These are phyloP conservation scores for Mycena vitilis DNA, from an alignment of 768 basidiomycete genomes.

Conservation along the genomic window DNA sequence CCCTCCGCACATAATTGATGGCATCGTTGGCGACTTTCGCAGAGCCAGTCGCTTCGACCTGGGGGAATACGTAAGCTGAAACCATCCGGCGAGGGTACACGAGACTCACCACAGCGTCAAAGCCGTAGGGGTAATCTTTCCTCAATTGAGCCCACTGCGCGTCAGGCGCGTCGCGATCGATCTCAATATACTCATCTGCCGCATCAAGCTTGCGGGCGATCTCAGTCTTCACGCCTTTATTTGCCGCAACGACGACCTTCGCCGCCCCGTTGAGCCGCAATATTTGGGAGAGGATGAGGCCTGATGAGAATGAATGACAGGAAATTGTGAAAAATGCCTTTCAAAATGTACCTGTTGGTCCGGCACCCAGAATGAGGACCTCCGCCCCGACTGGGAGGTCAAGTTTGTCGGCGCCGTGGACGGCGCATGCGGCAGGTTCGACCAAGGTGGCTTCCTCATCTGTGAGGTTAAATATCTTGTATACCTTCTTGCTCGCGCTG, in stretches of 20 bases:
- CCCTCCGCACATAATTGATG: conserved; percentile 80
- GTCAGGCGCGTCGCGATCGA: conserved; percentile 80
- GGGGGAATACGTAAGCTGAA: too few species aligned
- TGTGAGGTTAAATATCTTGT: conserved; percentile 79
- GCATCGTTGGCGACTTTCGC: conserved; percentile 77
- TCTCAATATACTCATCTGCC: conserved; percentile 87
- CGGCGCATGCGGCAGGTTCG: conserved; percentile 83
- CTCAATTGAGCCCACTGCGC: conserved; percentile 86
- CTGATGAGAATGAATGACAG: conserved; percentile 39
- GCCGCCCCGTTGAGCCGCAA: conserved; percentile 88
- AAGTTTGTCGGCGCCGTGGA: conserved; percentile 84
- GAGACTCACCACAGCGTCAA: conserved; percentile 68
- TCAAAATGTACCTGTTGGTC: conserved; percentile 64
- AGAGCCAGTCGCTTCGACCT: conserved; percentile 66
- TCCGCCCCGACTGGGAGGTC: conserved; percentile 75
- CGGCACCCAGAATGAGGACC: conserved; percentile 80
- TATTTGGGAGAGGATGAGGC: conserved; percentile 90
- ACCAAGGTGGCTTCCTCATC: conserved; percentile 83
- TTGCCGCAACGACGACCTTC: conserved; percentile 85
- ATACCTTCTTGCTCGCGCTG: conserved; percentile 74
- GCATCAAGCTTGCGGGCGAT: conserved; percentile 84
- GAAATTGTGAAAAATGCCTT: background rate
- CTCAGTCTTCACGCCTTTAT: conserved; percentile 92
- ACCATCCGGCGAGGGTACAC: too few species aligned
- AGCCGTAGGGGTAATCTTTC: conserved; percentile 86